phyloP scores from a whole-genome alignment of 805 yeast species.

The Tetrapisispora namnaoensis region DNA sequence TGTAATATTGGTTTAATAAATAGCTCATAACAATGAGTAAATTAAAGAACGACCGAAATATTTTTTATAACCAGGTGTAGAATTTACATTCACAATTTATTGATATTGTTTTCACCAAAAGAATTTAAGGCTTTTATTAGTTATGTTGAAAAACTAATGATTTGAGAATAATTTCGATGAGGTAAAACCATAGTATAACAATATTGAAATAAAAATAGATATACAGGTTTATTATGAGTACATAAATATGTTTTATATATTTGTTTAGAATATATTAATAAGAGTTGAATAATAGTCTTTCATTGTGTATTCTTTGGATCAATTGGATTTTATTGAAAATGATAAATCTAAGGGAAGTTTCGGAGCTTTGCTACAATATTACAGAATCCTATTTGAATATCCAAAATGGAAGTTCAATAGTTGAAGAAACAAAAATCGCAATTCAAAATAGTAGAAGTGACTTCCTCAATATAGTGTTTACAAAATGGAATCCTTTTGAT shows the following conservation, averaged over 20 bases:
- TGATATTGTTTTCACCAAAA: too few species aligned
- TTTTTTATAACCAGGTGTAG: background rate
- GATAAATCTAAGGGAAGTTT: conserved; percentile 9
- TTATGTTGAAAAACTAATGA: too few species aligned
- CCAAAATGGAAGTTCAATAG: conserved; percentile 8
- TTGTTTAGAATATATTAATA: too few species aligned
- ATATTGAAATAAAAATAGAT: too few species aligned
- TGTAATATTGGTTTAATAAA: background rate
- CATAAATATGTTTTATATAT: too few species aligned
- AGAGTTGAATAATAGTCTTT: too few species aligned
- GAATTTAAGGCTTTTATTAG: too few species aligned
- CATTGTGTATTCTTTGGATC: too few species aligned
- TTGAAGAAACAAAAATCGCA: conserved; percentile 23
- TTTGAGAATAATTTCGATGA: too few species aligned
- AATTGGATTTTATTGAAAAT: background rate
- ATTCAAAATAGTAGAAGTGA: conserved; percentile 15
- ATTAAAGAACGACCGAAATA: background rate
- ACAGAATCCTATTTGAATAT: conserved; percentile 21
- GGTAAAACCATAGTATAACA: too few species aligned
- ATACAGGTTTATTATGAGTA: too few species aligned
- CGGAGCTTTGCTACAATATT: conserved; percentile 22
- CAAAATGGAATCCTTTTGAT: conserved; percentile 25
- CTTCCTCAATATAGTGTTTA: conserved; percentile 20
- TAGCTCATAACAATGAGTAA: background rate
- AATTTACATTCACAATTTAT: too few species aligned